Base-by-base conservation (phyloP, 257 asterid species). In the Cynanchum wilfordii region DNA sequence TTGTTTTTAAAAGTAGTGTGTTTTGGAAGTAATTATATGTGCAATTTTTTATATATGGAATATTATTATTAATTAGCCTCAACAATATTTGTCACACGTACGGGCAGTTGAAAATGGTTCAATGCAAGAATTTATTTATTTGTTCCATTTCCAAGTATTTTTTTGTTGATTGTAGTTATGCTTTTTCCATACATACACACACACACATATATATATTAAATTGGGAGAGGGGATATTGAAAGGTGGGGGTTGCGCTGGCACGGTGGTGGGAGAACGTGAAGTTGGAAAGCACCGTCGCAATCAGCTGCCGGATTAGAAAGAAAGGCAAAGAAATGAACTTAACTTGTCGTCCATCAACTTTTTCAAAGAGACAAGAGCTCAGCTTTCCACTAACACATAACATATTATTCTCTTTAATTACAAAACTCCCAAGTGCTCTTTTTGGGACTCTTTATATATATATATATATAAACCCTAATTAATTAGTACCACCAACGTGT, bases 341-440 rank as follows among this genome's bases (percentile, higher is more conserved):
- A 76, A 74, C 70, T 69, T 73, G 77, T 80, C 80, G 77, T 79
- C 80, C 38, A 44, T 54, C 77, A 73, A 62, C 69, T 70, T 84
- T 77, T 73, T 67, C 76, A n/a, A 76, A 42, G 7, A 65, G 79
- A 79, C 79, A 42, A 67, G 71, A 72, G 65, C 69, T 80, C 80
- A 70, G 24, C 60, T 13, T 8, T 50, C 78, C 75, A 71, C 70
- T 42, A 42, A 42, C 10, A 42, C 10, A 7, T 42, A 44, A 70
- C 74, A 75, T 20, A 52, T 69, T 78, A 55, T 70, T 66, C 74
- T 66, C 60, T 78, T 57, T 70, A 2, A 30, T 30, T 2, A 30
- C 33, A 30, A 30, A 73, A 71, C 58, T 66, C 57, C 52, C 38
- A 51, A 38, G 38, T 30, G 47, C 40, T 33, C 54, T 65, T 68